These are phyloP conservation scores for Claviceps spartinae DNA, from an alignment of 2,329 filamentous ascomycete genomes.

Conservation along the genomic window DNA sequence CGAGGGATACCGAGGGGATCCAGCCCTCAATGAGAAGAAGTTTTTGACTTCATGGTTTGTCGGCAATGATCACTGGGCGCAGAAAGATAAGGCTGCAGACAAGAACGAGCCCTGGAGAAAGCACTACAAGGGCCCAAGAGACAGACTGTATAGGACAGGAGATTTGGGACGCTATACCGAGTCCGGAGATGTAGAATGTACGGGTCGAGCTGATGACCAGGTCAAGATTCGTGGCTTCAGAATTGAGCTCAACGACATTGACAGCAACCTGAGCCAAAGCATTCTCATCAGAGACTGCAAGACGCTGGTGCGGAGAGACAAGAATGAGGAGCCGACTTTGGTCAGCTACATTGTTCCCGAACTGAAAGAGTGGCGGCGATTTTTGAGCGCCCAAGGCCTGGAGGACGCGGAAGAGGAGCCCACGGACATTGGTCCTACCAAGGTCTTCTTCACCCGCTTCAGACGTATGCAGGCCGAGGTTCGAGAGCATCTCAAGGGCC, in stretches of 20 bases:
- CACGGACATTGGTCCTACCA: conserved; percentile 27
- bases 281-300: conserved; percentile 70
- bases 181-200: conserved; percentile 58
- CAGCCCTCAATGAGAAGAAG: conserved; percentile 52
- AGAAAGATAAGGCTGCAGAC: conserved; percentile 9
- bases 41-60: conserved; percentile 83
- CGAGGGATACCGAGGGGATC: conserved; percentile 59
- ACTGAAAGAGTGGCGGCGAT: conserved; percentile 55
- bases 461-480: conserved; percentile 34
- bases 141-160: conserved; percentile 76
- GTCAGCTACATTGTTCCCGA: conserved; percentile 86
- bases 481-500: conserved; percentile 55
- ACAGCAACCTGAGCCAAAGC: conserved; percentile 64
- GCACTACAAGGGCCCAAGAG: conserved; percentile 68
- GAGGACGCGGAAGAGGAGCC: conserved; percentile 43
- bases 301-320: conserved; percentile 51
- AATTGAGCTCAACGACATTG: conserved; percentile 89
- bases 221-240: conserved; percentile 95
- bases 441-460: conserved; percentile 31
- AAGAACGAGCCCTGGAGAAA: conserved; percentile 60
- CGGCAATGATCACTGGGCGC: conserved; percentile 14
- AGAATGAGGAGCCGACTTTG: conserved; percentile 56
- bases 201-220: conserved; percentile 73
- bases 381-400: conserved; percentile 42
- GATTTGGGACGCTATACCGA: conserved; percentile 68